Evolutionary conservation across 2,329 filamentous ascomycete species (phyloP), one percentile per base, ranked within the genome.

Genomic region (Dryadomyces quercivorus): DNA sequence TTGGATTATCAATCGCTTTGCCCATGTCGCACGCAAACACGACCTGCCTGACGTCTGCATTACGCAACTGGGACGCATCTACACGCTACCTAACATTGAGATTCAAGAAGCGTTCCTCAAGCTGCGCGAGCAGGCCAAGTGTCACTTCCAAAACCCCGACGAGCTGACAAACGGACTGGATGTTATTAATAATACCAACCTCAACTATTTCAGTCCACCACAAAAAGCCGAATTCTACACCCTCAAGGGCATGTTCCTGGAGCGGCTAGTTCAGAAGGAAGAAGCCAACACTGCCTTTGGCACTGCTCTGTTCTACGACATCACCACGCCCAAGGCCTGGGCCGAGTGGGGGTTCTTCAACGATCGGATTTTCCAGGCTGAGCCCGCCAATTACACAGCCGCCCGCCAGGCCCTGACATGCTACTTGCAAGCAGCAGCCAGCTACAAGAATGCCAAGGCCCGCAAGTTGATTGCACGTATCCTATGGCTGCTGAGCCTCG

Each of bases 201-300:
- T 99, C 55, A 96, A 95, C 68, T 98, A 98, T 73, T 98, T 98
- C 69, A 94, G 90, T 58, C 80, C 86, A 3, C 86, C 91, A 64
- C 93, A 98, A 68, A 98, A 98, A 71, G 93, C 93, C 9, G 93
- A 98, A 67, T 98, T 98, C 71, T 98, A 96, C 74, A 98, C 93
- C 0, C 79, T 98, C 53, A 98, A 98, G 77, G 93, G 93, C 58
- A 98, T 98, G 93, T 98, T 98, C 75, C 74, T 97, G 47, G 93
- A 94, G 66, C 96, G 95, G 68, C 78, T 98, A 10, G 84, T 84
- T 55, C 87, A 96, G 63, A 90, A 90, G 66, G 85, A 87, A 3
- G 93, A 98, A 57, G 91, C 93, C 5, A 91, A 95, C 61, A 85
- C 89, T 56, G 92, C 94, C 0, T 98, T 95, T 66, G 93, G 93